These are phyloP conservation scores for Coemansia sp. DNA, from an alignment of 192 early-diverging fungal genomes.

Conservation along the genomic window DNA sequence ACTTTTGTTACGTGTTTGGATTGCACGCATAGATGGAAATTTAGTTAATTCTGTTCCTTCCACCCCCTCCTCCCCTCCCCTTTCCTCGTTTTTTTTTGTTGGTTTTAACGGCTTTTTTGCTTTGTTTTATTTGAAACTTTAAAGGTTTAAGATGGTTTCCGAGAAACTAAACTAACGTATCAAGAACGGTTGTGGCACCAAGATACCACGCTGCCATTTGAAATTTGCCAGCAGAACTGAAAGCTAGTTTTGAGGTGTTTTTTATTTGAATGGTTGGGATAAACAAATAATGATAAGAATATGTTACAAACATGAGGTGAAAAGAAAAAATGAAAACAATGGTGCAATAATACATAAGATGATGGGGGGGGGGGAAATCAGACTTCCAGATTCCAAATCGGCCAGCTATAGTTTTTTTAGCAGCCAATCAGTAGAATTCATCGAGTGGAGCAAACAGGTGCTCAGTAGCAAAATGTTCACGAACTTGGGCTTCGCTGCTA, in stretches of 20 bases:
- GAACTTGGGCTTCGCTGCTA: slow-evolving; percentile 40
- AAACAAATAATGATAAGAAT: background rate
- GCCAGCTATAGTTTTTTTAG: background rate
- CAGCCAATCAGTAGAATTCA: slow-evolving; percentile 30
- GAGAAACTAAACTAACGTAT: background rate
- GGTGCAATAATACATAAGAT: too few relatives aligned
- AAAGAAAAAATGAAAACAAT: too few relatives aligned
- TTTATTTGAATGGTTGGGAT: background rate
- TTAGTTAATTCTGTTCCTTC: slow-evolving; percentile 13
- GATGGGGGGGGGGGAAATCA: too few relatives aligned
- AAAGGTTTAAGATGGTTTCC: background rate
- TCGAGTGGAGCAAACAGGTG: slow-evolving; percentile 55
- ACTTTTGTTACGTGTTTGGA: slow-evolving; percentile 91
- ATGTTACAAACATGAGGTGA: background rate
- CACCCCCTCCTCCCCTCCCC: background rate
- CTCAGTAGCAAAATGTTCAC: slow-evolving; percentile 51
- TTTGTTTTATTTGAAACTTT: background rate
- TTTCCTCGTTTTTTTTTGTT: background rate
- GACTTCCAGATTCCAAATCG: too few relatives aligned
- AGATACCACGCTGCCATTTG: too few relatives aligned
- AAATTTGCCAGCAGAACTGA: too few relatives aligned
- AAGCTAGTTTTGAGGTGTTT: too few relatives aligned
- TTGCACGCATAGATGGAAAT: slow-evolving; percentile 88
- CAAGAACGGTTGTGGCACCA: too few relatives aligned
- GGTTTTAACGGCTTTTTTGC: too few relatives aligned